Evolutionary conservation across 2,329 filamentous ascomycete genomes (phyloP).

Genomic region (Monilinia laxa): DNA sequence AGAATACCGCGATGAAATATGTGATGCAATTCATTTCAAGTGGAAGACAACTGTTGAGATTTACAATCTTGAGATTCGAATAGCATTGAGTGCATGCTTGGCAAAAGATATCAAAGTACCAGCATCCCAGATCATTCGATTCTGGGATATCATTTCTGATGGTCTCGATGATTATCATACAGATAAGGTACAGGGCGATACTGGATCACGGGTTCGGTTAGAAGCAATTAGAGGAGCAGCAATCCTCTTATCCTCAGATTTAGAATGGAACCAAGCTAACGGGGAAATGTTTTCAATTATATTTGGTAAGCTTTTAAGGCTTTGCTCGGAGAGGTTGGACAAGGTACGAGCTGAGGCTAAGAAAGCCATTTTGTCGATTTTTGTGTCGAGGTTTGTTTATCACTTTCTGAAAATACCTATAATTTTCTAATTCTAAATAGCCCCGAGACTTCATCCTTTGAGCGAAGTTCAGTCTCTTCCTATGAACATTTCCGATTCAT

Average conservation of each 20-base stretch:
- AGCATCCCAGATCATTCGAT: conserved; percentile 21
- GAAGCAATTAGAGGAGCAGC: conserved; percentile 72
- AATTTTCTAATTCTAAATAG: background rate
- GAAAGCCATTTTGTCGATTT: conserved; percentile 48
- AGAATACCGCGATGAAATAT: conserved; percentile 35
- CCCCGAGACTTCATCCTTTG: background rate
- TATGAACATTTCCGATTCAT: conserved; percentile 31
- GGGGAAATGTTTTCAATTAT: conserved; percentile 21
- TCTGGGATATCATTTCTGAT: conserved; percentile 45
- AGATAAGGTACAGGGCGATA: conserved; percentile 77
- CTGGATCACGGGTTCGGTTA: conserved; percentile 81
- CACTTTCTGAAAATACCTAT: background rate
- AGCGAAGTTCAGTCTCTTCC: conserved; percentile 22
- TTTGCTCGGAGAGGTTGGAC: conserved; percentile 88
- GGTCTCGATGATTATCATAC: conserved; percentile 88
- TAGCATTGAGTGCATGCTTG: conserved; percentile 57
- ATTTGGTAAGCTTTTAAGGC: conserved; percentile 50
- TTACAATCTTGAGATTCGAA: conserved; percentile 51
- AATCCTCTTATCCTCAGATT: conserved; percentile 34
- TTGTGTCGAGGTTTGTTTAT: background rate
- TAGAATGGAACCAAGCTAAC: conserved; percentile 24
- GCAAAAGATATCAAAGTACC: conserved; percentile 45
- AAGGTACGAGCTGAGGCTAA: conserved; percentile 72
- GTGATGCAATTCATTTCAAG: conserved; percentile 49
- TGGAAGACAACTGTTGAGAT: conserved; percentile 44